Base-by-base conservation (phyloP, 352 stramenopile species). In the Globisporangium paddicum region DNA sequence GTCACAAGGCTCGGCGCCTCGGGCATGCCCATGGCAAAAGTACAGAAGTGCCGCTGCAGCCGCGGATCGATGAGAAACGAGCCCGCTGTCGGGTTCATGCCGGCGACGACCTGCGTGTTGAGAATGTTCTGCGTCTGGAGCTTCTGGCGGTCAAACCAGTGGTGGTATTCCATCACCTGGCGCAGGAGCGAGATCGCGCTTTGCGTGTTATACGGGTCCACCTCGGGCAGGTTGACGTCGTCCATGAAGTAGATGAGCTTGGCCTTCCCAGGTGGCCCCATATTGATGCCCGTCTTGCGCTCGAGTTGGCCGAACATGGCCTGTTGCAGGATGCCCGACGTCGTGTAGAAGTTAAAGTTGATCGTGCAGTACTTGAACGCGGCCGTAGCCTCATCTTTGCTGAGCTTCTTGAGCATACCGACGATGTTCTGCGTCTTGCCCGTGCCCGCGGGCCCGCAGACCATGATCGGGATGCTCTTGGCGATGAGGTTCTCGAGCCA, bases 341-440 rank as follows among this genome's bases (percentile, higher is more conserved):
- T 98, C 7, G 93, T 98, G 79, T 98, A 98, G 60, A 98, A 99
- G 75, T 98, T 98, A 56, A 98, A 98, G 72, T 98, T 98, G 68
- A 99, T 98, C 3, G 84, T 98, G 28, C 77, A 86, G 62, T 86
- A 96, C 18, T 85, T 74, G 54, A 96, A 86, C n/a, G 88, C 89
- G 19, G 77, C 75, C 7, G 75, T 89, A 6, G 74, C 77, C 49
- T 95, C 86, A 41, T 95, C 86, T 28, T 89, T 89, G 66, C 95
- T 92, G 18, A 97, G 83, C 58, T 96, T 94, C 65, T 96, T 95
- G 26, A 98, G 71, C 90, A 98, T 95, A 21, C 90, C 94, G 53
- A 97, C 96, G 41, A 98, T 93, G 55, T 93, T 95, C 60, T 96
- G 86, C 5, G 96, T 98, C 73, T 99, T 99, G 55, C 96, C 96